Base-by-base conservation (phyloP, 2,329 filamentous ascomycete genomes). In the Lomentospora prolificans region DNA sequence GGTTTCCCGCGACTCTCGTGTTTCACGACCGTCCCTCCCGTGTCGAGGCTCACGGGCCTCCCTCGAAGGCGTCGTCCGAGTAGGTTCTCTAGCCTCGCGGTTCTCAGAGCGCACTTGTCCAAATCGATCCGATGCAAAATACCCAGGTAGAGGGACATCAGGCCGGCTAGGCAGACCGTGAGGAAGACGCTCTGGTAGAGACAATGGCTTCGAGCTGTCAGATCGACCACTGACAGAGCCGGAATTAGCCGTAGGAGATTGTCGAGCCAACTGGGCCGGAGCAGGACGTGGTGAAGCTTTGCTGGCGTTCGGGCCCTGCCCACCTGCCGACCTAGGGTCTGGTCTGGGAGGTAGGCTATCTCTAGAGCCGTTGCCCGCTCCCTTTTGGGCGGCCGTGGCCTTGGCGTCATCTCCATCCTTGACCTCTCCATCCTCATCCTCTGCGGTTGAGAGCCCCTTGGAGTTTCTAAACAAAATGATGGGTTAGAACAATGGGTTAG, bases 351-450 rank as follows among this genome's bases (percentile, higher is more conserved):
- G 69, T 8, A 72, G 55, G 2, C 62, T 59, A 22, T 72, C 67
- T 72, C 64, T 70, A 2, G 61, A 28, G 8, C 56, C 58, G 17
- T 51, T 48, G 24, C 62, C 19, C 10, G 57, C 44, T 9, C 51
- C 54, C 19, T 51, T 31, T 27, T 61, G n/a, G n/a, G n/a, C n/a
- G n/a, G n/a, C n/a, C n/a, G n/a, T 61, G 9, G 58, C 58, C 57
- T 61, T 64, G 27, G 22, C 30, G 14, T 67, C 65, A 51, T 65
- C 82, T 31, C 72, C 74, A 62, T 89, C 86, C 59, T 83, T 80
- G 24, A 89, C 85, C 65, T 90, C 86, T 19, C 86, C 86, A 64
- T 90, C 86, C 65, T 90, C 86, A 55, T 81, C 80, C 58, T 85
- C 82, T 1, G 67, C 66, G 10, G 67, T 59, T 57, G 67, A 8